Evolutionary conservation across 345 rosid species (phyloP), one percentile per base, ranked within the genome.

Genomic region (Arabidopsis suecica): DNA sequence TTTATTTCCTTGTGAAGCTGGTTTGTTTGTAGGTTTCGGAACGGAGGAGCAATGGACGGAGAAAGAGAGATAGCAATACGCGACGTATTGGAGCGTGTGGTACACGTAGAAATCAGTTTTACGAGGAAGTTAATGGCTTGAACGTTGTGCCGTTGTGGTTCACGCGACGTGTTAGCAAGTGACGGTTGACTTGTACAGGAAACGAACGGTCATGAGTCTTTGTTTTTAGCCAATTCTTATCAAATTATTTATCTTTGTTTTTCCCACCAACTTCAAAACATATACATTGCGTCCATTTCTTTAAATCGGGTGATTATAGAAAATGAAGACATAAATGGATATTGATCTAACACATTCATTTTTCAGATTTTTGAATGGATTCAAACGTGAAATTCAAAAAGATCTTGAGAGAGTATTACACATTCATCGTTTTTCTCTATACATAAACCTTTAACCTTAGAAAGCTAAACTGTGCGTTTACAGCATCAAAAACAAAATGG

Each of bases 171-270:
- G 74, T 32, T n/a, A 30, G 69, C 74, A 76, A 38, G 72, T 30
- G 62, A 73, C 72, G 73, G 79, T 30, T 61, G 64, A 54, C 79
- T 50, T 59, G 41, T n/a, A 59, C 7, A 30, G 33, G 53, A 41
- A 78, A 73, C 56, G 36, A 61, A 70, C 72, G 82, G 78, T 70
- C 77, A 61, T 61, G 44, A 81, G 77, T 72, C 64, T 33, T 73
- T 65, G 28, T 65, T 63, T 64, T 63, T 40, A 14, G 50, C 60
- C 10, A 10, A 49, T 37, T n/a, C 0, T 28, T 71, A 22, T 34
- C 16, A 2, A 10, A 68, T 0, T 22, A 22, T 16, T 16, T 16
- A 47, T n/a, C 9, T 60, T 41, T 16, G 18, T 16, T 32, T 65
- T 34, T 33, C 56, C 38, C 37, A 45, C 78, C 65, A 63, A 41